A percentile compares a stretch with the other conserved stretches of the same genome.
These are phyloP conservation scores for Teunomyces panamensis DNA, from an alignment of 805 yeast genomes.

Conservation along the genomic window DNA sequence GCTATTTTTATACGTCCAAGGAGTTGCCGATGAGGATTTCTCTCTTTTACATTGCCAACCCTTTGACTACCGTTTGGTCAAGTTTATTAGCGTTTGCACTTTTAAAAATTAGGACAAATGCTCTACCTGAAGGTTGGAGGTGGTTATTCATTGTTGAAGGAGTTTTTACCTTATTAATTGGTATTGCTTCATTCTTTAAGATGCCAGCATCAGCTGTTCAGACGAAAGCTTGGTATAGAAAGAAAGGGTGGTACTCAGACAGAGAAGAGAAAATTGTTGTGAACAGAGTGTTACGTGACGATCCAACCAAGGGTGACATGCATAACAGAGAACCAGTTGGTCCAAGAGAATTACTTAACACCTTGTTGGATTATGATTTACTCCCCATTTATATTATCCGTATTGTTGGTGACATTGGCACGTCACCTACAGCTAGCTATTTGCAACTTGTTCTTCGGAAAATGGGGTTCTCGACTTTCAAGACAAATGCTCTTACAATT, in stretches of 20 bases:
- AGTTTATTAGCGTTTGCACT: conserved; percentile 19
- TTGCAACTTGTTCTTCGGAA: conserved; percentile 12
- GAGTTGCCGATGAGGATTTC: conserved; percentile 26
- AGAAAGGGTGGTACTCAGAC: conserved; percentile 26
- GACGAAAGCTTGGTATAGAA: conserved; percentile 17
- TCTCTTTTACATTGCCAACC: conserved; percentile 22
- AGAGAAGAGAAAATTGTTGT: conserved; percentile 29
- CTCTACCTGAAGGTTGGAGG: conserved; percentile 20
- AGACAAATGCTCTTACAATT: conserved; percentile 51
- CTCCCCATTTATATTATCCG: conserved; percentile 27
- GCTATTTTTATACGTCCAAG: conserved; percentile 32
- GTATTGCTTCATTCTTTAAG: conserved; percentile 17
- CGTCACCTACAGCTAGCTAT: conserved; percentile 13
- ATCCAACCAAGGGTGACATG: conserved; percentile 31
- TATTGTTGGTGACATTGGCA: conserved; percentile 18
- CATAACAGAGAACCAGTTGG: conserved; percentile 25
- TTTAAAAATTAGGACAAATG: conserved; percentile 13
- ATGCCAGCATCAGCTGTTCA: conserved; percentile 56
- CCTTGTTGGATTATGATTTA: conserved; percentile 24
- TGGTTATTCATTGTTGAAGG: conserved; percentile 26
- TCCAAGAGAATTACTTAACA: conserved; percentile 15
- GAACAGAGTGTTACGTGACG: conserved; percentile 27
- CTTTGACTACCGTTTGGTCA: conserved; percentile 17
- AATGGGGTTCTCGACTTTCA: conserved; percentile 52
- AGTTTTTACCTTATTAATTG: conserved; percentile 16